Percentiles rank a stretch among this genome's conserved stretches.
Evolutionary conservation across 768 basidiomycete species (phyloP).

Genomic region (Xanthoconium stramineum): DNA sequence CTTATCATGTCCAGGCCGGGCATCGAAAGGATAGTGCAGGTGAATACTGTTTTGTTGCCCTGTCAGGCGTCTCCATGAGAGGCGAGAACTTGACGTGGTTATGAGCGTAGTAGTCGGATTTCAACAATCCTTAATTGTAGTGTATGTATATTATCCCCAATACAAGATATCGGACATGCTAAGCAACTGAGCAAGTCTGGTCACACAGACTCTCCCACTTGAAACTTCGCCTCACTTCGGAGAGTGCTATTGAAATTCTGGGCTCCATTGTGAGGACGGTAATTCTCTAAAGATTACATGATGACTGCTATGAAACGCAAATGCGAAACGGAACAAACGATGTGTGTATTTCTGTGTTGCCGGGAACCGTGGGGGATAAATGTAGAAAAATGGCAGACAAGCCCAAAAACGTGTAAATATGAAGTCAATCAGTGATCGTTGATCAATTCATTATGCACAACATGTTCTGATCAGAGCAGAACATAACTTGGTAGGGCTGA

Average conservation of each 20-base stretch:
- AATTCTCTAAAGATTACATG: not conserved
- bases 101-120: constrained; percentile 58
- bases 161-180: constrained; percentile 4
- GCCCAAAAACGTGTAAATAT: not conserved
- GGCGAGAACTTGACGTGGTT: constrained; percentile 29
- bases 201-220: not conserved
- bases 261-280: not conserved
- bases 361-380: not conserved
- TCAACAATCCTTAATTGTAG: constrained; percentile 68
- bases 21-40: constrained; percentile 16
- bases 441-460: not conserved
- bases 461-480: no score
- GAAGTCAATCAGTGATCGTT: constrained; percentile 6
- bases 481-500: no score
- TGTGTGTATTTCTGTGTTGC: not conserved
- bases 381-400: not conserved
- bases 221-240: no score
- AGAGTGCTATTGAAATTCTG: not conserved
- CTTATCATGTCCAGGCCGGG: constrained; percentile 23
- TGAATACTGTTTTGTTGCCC: constrained; percentile 23
- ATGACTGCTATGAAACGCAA: not conserved
- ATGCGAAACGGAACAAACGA: not conserved
- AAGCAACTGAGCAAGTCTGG: no score
- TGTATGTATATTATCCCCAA: constrained; percentile 23
- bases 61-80: constrained; percentile 24